Base-by-base conservation (phyloP, 2,329 filamentous ascomycete species). In the Ustulina deusta region DNA sequence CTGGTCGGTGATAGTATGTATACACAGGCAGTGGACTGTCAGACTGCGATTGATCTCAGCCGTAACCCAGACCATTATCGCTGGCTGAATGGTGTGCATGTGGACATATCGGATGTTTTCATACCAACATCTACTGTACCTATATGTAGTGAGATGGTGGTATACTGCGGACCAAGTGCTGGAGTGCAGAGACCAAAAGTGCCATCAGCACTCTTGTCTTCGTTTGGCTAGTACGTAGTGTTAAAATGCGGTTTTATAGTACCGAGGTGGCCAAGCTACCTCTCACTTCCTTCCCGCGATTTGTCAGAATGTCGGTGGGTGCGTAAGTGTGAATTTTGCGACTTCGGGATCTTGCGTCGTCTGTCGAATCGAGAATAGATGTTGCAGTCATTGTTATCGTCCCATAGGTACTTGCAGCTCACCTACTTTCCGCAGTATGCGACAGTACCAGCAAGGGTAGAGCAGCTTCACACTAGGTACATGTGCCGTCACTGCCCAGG, bases 91-190 rank as follows among this genome's bases (percentile, higher is more conserved):
- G 59, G 65, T 55, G 63, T 64, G 69, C 36, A 52, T 60, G 66
- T 69, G 63, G 61, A 46, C 61, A 69, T 27, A 20, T 69, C 63
- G 55, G 63, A 63, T 66, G 59, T 60, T 63, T 61, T 61, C 61
- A 64, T 49, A 42, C 46, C 44, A 48, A 20, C 54, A 36, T 46
- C 13, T 36, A 51, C 7, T 22, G n/a, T n/a, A n/a, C n/a, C n/a
- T n/a, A n/a, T n/a, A n/a, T n/a, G n/a, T n/a, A n/a, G n/a, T n/a
- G n/a, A n/a, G n/a, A n/a, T n/a, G n/a, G 20, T 49, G 32, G 29
- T n/a, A 9, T 52, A 29, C 22, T 51, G 32, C 13, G 22, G 44
- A 27, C 13, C 9, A 29, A 29, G 13, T 22, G 49, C 40, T 32
- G 29, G 17, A 9, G 7, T 54, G 9, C 15, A 58, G 44, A 44